phyloP scores from a whole-genome alignment of 1,284 basidiomycete genomes.

The Malassezia dermatis region DNA sequence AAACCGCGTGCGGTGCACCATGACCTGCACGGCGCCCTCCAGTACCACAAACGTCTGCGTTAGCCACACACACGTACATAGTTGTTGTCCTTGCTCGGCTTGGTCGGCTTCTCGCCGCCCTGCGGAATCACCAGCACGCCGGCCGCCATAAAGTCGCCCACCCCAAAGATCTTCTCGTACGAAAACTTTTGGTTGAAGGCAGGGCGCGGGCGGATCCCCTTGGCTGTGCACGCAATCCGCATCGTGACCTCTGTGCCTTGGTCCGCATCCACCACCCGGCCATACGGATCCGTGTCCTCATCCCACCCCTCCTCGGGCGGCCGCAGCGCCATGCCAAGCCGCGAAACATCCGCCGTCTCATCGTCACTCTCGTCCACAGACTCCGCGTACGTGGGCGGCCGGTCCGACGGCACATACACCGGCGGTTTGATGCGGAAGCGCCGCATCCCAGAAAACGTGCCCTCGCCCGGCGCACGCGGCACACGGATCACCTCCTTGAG shows the following conservation, averaged over 20 bases:
- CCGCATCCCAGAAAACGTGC: slow-evolving; percentile 40
- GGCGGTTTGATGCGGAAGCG: slow-evolving; percentile 4
- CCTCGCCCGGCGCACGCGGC: slow-evolving; percentile 57
- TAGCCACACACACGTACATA: slow-evolving; percentile 61
- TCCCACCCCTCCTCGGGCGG: slow-evolving; percentile 66
- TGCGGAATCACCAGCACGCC: slow-evolving; percentile 75
- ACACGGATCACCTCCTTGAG: slow-evolving; percentile 65
- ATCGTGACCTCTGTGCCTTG: slow-evolving; percentile 57
- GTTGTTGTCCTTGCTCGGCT: slow-evolving; percentile 82
- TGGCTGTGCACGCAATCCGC: slow-evolving; percentile 66
- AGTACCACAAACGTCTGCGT: slow-evolving; percentile 33
- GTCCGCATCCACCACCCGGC: slow-evolving; percentile 62
- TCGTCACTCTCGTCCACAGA: not conserved
- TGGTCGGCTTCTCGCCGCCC: slow-evolving; percentile 67
- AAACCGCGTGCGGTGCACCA: slow-evolving; percentile 67
- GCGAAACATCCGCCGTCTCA: slow-evolving; percentile 37
- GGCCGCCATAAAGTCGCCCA: slow-evolving; percentile 78
- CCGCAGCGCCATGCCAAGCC: slow-evolving; percentile 33
- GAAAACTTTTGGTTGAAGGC: slow-evolving; percentile 59
- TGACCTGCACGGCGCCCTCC: slow-evolving; percentile 70
- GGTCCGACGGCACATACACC: not conserved
- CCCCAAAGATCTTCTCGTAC: slow-evolving; percentile 91
- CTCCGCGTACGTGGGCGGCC: not conserved
- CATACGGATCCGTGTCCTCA: slow-evolving; percentile 60
- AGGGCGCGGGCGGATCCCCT: slow-evolving; percentile 56